These are phyloP conservation scores for Bruguiera hainesii DNA, from an alignment of 441 rosid species.

Conservation along the genomic window DNA sequence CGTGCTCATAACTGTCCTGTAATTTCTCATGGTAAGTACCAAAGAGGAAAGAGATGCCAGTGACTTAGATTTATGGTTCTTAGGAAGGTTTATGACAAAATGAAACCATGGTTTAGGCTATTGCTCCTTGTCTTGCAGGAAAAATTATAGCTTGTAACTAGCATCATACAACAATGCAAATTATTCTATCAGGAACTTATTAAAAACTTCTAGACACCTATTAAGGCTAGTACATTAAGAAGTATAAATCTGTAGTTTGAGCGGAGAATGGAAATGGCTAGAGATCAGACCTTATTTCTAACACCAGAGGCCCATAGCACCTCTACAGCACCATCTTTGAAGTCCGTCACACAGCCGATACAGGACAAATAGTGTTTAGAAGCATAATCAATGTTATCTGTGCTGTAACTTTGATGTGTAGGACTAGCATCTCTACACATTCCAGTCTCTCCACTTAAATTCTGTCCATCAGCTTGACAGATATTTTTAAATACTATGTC, in stretches of 20 bases:
- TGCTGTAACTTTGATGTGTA: slow-evolving; percentile 20
- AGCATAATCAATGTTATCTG: slow-evolving; percentile 27
- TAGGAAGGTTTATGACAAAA: too few relatives aligned
- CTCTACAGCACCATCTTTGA: slow-evolving; percentile 66
- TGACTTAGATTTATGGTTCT: too few relatives aligned
- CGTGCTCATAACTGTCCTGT: too few relatives aligned
- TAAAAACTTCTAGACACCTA: too few relatives aligned
- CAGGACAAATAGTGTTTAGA: slow-evolving; percentile 38
- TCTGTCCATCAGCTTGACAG: slow-evolving; percentile 25
- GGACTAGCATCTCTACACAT: slow-evolving; percentile 19
- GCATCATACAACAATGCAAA: too few relatives aligned
- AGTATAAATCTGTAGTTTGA: background rate
- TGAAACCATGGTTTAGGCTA: too few relatives aligned
- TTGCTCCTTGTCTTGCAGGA: too few relatives aligned
- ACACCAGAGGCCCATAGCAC: slow-evolving; percentile 82
- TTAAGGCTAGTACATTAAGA: too few relatives aligned
- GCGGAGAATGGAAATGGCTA: background rate
- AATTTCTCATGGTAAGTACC: too few relatives aligned
- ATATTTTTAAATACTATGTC: slow-evolving; percentile 60
- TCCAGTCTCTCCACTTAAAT: slow-evolving; percentile 21
- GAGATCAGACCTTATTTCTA: slow-evolving; percentile 52
- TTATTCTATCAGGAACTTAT: too few relatives aligned
- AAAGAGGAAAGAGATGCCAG: too few relatives aligned
- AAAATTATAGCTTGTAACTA: too few relatives aligned
- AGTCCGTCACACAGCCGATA: slow-evolving; percentile 70